Conservation (phyloP, 164 flowering plant genomes). For the Amborella trichopoda region DNA sequence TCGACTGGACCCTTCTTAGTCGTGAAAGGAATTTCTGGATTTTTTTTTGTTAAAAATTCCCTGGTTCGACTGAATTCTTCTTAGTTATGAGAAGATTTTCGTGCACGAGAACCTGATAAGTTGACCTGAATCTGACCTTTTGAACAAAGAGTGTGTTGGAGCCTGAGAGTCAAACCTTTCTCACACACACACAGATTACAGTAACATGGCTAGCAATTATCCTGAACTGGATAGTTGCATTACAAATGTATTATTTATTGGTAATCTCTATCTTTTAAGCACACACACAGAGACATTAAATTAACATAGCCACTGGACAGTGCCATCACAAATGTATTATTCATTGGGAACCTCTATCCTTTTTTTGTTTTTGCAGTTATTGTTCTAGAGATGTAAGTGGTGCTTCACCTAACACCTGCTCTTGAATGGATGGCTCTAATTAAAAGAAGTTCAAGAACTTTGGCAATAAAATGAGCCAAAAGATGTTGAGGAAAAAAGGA, state of each 20-base stretch:
- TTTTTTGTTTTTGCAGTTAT: constrained; percentile 1
- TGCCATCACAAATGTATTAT: background rate
- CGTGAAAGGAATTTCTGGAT: background rate
- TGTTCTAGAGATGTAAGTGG: constrained; percentile 1
- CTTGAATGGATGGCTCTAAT: no score
- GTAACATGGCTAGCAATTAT: background rate
- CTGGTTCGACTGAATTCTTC: background rate
- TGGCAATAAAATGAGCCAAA: no score
- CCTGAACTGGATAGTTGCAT: background rate
- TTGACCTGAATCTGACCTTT: no score
- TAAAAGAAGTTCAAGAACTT: no score
- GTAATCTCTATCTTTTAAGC: background rate
- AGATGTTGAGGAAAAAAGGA: no score
- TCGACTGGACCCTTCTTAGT: background rate
- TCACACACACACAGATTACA: background rate
- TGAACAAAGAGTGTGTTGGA: no score
- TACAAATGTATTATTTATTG: background rate
- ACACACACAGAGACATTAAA: no score
- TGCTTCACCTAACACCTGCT: no score
- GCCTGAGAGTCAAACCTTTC: background rate
- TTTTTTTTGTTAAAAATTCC: background rate
- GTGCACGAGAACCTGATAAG: no score
- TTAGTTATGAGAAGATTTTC: background rate
- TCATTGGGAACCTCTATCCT: background rate
- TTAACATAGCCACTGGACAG: no score